Evolutionary conservation across 2,329 filamentous ascomycete species (phyloP).

Genomic region (Paecilomyces fulvus): DNA sequence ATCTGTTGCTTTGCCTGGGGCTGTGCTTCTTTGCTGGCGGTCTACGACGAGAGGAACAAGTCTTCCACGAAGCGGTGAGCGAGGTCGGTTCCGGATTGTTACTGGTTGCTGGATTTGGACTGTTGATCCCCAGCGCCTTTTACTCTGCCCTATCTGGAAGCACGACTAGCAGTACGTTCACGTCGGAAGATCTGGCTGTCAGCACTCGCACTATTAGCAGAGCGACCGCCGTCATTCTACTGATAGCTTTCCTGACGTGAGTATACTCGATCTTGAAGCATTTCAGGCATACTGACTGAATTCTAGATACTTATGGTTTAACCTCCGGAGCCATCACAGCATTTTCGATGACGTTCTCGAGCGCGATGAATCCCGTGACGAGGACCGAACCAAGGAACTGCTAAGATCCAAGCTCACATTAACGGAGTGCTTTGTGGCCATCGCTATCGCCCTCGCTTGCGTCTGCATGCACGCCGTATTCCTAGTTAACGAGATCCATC

Average conservation of each 20-base stretch:
- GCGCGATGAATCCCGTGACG: conserved; percentile 59
- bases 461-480: conserved; percentile 64
- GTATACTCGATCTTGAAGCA: conserved; percentile 3
- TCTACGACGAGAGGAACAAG: conserved; percentile 55
- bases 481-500: conserved; percentile 63
- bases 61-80: conserved; percentile 65
- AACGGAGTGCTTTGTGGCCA: conserved; percentile 60
- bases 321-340: conserved; percentile 66
- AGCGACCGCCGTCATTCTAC: conserved; percentile 60
- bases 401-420: conserved; percentile 63
- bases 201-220: conserved; percentile 60
- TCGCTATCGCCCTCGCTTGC: conserved; percentile 55
- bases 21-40: conserved; percentile 73
- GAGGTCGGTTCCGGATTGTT: conserved; percentile 72
- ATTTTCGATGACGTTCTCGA: conserved; percentile 69
- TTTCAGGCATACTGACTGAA: neutral
- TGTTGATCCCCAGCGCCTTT: conserved; percentile 39
- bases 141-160: conserved; percentile 36
- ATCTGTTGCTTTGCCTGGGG: conserved; percentile 70
- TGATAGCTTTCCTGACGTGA: conserved; percentile 60
- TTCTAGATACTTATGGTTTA: conserved; percentile 54
- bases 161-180: conserved; percentile 32
- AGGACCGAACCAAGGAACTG: conserved; percentile 53
- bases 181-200: conserved; percentile 35
- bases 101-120: conserved; percentile 60